Evolutionary conservation across 2,329 filamentous ascomycete species (phyloP).

Genomic region (Lachnellula cervina): DNA sequence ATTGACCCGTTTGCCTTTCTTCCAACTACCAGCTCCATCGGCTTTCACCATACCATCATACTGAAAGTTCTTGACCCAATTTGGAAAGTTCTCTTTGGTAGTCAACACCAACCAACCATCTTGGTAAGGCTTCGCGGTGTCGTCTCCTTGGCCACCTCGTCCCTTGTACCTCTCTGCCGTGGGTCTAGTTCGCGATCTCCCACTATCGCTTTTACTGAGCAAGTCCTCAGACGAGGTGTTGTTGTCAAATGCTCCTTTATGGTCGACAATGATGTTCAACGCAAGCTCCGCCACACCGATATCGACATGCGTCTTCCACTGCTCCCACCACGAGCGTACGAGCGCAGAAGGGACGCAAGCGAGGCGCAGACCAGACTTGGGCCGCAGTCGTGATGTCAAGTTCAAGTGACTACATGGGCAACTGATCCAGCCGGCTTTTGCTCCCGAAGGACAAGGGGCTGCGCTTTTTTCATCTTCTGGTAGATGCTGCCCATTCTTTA

Average conservation of each 20-base stretch:
- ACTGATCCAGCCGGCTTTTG: slow-evolving; percentile 10
- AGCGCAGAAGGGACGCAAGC: slow-evolving; percentile 13
- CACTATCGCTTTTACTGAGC: not conserved
- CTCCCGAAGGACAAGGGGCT: not conserved
- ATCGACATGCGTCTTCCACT: slow-evolving; percentile 15
- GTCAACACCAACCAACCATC: slow-evolving; percentile 13
- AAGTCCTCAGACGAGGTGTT: not conserved
- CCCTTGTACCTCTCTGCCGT: not conserved
- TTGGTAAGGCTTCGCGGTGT: slow-evolving; percentile 2
- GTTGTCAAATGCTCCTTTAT: not conserved
- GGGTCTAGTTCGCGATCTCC: not conserved
- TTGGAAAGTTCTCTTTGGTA: slow-evolving; percentile 3
- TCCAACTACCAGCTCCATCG: not conserved
- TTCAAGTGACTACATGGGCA: slow-evolving; percentile 13
- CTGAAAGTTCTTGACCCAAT: slow-evolving; percentile 9
- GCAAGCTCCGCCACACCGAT: not conserved
- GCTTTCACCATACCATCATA: not conserved
- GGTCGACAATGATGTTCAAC: slow-evolving; percentile 11
- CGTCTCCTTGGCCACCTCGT: not conserved
- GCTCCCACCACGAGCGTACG: slow-evolving; percentile 8
- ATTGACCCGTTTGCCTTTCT: not conserved
- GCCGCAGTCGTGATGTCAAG: slow-evolving; percentile 3
- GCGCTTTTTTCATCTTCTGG: not conserved
- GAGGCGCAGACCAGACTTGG: slow-evolving; percentile 12
- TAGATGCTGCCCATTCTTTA: slow-evolving; percentile 8